A percentile compares a stretch with the other conserved stretches of the same genome.
Conservation (phyloP, 495 filamentous ascomycete species). For the Penicillium herquei region DNA sequence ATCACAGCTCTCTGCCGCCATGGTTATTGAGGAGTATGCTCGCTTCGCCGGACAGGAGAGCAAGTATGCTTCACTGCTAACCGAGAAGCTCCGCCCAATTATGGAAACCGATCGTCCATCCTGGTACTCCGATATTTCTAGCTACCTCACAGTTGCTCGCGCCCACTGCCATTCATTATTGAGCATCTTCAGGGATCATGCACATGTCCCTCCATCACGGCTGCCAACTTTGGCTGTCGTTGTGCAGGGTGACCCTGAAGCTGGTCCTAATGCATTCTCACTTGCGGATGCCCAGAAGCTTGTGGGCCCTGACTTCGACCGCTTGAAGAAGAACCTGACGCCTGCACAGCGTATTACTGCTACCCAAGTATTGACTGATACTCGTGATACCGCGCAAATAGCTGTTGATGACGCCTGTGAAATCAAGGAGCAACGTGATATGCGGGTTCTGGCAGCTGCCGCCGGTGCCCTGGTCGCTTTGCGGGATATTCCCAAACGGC, state of each 20-base stretch:
- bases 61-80: constrained; percentile 55
- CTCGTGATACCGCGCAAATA: constrained; percentile 61
- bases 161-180: constrained; percentile 87
- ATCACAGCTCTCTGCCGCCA: constrained; percentile 77
- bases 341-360: constrained; percentile 82
- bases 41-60: constrained; percentile 32
- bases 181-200: constrained; percentile 84
- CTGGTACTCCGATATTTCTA: constrained; percentile 84
- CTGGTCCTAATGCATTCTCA: constrained; percentile 88
- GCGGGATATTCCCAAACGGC: constrained; percentile 83
- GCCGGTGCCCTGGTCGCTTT: constrained; percentile 87
- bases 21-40: constrained; percentile 89
- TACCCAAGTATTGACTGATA: constrained; percentile 69
- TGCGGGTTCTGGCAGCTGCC: constrained; percentile 82
- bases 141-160: constrained; percentile 81
- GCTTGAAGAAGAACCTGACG: constrained; percentile 77
- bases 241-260: constrained; percentile 86
- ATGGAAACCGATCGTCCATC: constrained; percentile 77
- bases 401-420: constrained; percentile 75
- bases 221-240: constrained; percentile 81
- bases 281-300: constrained; percentile 83
- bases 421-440: constrained; percentile 77
- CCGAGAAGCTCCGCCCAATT: constrained; percentile 61
- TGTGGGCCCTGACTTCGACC: constrained; percentile 76
- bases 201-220: constrained; percentile 68